phyloP scores from a whole-genome alignment of 164 flowering plant species.

The Annona squamosa region DNA sequence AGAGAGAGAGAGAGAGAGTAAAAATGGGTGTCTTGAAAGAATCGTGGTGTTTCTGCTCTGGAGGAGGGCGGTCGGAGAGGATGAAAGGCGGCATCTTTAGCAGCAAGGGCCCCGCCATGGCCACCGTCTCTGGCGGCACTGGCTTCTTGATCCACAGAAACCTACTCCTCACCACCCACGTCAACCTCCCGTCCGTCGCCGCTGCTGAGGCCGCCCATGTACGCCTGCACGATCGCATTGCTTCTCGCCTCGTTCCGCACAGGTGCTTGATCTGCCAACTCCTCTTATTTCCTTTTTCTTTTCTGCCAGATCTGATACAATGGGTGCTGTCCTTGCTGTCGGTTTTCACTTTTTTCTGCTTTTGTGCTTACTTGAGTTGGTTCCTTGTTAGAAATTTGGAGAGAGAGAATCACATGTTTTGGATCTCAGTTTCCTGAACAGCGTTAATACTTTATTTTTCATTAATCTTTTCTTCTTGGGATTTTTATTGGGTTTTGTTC shows the following conservation, averaged over 20 bases:
- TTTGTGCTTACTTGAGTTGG: neutral
- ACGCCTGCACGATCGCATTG: conserved; percentile 57
- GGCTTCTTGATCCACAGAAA: conserved; percentile 79
- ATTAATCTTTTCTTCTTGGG: too few relatives aligned
- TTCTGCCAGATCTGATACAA: neutral
- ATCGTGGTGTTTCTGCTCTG: conserved; percentile 91
- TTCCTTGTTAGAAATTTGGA: neutral
- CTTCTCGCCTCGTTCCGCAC: conserved; percentile 75
- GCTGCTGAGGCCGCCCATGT: conserved; percentile 75
- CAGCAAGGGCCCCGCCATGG: conserved; percentile 65
- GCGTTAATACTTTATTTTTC: too few relatives aligned
- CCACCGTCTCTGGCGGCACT: conserved; percentile 34
- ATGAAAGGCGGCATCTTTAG: conserved; percentile 68
- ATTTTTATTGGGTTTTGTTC: too few relatives aligned
- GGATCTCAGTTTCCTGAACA: too few relatives aligned
- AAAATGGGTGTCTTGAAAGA: conserved; percentile 56
- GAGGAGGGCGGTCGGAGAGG: conserved; percentile 84
- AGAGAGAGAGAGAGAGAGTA: neutral
- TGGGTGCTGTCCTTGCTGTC: neutral
- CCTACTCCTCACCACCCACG: conserved; percentile 78
- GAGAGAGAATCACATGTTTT: too few relatives aligned
- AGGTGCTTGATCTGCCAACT: conserved; percentile 35
- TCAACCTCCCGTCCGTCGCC: conserved; percentile 62
- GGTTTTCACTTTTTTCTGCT: neutral
- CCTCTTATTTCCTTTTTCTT: neutral